Percentiles rank a stretch among this genome's conserved stretches.
These are phyloP conservation scores for Apiotrichum sp. DNA, from an alignment of 1,284 basidiomycete genomes.

Conservation along the genomic window DNA sequence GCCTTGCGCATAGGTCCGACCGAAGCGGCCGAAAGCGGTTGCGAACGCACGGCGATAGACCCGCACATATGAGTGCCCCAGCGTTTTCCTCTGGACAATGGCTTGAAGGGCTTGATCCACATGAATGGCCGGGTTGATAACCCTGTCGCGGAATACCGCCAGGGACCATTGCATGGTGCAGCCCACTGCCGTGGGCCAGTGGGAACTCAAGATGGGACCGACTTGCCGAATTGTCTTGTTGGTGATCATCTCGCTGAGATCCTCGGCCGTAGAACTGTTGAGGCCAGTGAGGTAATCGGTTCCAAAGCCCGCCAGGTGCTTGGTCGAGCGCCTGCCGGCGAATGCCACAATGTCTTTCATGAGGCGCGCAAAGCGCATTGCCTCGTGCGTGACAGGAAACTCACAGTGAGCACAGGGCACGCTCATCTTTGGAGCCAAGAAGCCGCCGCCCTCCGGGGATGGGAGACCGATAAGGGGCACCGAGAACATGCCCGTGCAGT, in stretches of 20 bases:
- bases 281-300: neutral
- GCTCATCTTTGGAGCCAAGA: conserved; percentile 8
- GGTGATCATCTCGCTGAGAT: neutral
- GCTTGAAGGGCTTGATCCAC: too few relatives aligned
- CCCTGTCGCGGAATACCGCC: too few relatives aligned
- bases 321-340: neutral
- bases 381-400: conserved; percentile 12
- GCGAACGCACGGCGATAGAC: neutral
- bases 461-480: conserved; percentile 8
- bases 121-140: too few relatives aligned
- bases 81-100: too few relatives aligned
- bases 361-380: conserved; percentile 47
- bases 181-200: too few relatives aligned
- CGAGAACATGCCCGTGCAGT: neutral
- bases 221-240: too few relatives aligned
- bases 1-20: conserved; percentile 4
- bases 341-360: conserved; percentile 32
- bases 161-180: too few relatives aligned
- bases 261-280: too few relatives aligned
- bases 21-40: neutral
- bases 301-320: conserved; percentile 5
- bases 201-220: too few relatives aligned
- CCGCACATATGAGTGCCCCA: too few relatives aligned
- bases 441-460: neutral
- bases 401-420: conserved; percentile 7